phyloP scores from a whole-genome alignment of 495 filamentous ascomycete genomes.

The Talaromyces nanjingensis region DNA sequence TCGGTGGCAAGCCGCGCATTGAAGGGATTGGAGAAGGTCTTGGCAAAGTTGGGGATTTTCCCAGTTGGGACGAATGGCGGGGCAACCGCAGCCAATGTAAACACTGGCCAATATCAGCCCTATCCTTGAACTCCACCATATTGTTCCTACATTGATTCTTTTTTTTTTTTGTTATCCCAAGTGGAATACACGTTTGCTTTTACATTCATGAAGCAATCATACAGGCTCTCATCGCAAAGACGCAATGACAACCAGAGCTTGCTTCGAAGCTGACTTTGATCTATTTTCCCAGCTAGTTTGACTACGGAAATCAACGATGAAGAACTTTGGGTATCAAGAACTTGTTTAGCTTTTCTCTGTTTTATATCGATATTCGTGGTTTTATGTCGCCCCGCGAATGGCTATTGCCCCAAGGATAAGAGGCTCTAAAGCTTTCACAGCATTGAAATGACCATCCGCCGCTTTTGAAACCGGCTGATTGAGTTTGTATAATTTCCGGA shows the following conservation, averaged over 20 bases:
- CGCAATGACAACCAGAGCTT: neutral
- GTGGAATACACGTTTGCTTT: neutral
- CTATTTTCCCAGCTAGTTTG: neutral
- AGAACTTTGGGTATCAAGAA: neutral
- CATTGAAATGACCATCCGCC: conserved; percentile 15
- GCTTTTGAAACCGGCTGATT: conserved; percentile 28
- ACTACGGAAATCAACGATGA: neutral
- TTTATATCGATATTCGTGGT: neutral
- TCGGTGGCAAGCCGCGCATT: neutral
- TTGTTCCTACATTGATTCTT: neutral
- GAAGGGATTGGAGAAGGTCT: conserved; percentile 16
- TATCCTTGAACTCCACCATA: neutral
- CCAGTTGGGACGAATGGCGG: conserved; percentile 24
- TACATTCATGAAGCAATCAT: neutral
- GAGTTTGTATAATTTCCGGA: conserved; percentile 81
- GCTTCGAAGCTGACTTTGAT: neutral
- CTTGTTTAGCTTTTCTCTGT: too few relatives aligned
- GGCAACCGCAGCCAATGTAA: conserved; percentile 25
- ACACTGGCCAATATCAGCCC: neutral
- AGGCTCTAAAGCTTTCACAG: conserved; percentile 50
- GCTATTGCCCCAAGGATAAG: conserved; percentile 66
- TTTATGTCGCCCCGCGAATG: conserved; percentile 49
- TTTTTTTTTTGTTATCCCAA: neutral
- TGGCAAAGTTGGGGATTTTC: conserved; percentile 34
- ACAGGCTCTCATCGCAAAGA: neutral